These are phyloP conservation scores for Ustilago trichophora DNA, from an alignment of 1,284 basidiomycete genomes.

Conservation along the genomic window DNA sequence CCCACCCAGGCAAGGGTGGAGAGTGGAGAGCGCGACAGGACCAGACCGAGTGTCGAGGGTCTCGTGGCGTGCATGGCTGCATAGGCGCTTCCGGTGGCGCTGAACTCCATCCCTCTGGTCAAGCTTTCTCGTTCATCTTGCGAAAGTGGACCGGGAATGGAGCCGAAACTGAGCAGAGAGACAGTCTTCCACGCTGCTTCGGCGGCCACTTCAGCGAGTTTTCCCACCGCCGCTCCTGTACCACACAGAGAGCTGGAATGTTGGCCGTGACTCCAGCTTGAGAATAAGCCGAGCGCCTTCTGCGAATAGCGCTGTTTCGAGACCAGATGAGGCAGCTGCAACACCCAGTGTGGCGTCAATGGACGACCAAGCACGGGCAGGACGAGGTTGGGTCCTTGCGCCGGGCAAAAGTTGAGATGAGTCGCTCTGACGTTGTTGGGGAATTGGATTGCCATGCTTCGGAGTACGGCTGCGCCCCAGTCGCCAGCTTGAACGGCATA, in stretches of 20 bases:
- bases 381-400: conserved; percentile 34
- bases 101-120: conserved; percentile 47
- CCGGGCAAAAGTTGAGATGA: conserved; percentile 55
- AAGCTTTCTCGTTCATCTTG: conserved; percentile 53
- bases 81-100: conserved; percentile 51
- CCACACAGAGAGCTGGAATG: conserved; percentile 9
- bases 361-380: conserved; percentile 29
- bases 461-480: conserved; percentile 45
- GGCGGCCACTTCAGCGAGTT: conserved; percentile 3
- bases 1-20: conserved; percentile 68
- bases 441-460: conserved; percentile 37
- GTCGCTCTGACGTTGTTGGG: conserved; percentile 34
- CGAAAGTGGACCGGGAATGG: conserved; percentile 36
- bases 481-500: conserved; percentile 57
- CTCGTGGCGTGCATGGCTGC: conserved; percentile 63
- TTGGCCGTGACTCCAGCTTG: conserved; percentile 15
- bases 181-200: conserved; percentile 19
- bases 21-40: conserved; percentile 66
- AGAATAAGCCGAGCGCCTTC: conserved; percentile 23
- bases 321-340: conserved; percentile 18
- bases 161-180: conserved; percentile 19
- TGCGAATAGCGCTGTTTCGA: conserved; percentile 23
- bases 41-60: conserved; percentile 67
- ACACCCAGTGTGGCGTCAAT: conserved; percentile 26
- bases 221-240: conserved; percentile 1